Percentiles rank a stretch among this genome's conserved stretches.
phyloP scores from a whole-genome alignment of 129 eudicot genomes.

The Gnaphalium uliginosum region DNA sequence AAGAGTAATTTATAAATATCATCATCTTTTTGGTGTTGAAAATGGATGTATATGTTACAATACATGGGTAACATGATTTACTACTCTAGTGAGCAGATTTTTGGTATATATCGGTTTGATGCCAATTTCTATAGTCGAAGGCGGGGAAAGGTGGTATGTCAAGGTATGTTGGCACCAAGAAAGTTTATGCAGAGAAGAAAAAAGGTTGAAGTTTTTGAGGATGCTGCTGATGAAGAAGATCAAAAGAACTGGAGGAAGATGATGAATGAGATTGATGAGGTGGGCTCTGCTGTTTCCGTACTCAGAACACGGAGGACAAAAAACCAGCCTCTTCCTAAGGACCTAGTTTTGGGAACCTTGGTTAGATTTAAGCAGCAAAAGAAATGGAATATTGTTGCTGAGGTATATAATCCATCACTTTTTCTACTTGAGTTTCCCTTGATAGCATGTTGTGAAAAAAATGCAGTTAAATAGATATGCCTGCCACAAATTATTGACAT shows the following conservation, averaged over 20 bases:
- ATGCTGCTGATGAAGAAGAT: constrained; percentile 80
- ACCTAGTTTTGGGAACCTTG: constrained; percentile 80
- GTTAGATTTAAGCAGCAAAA: constrained; percentile 90
- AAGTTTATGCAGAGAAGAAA: constrained; percentile 92
- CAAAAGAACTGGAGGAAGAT: constrained; percentile 85
- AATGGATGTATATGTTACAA: not conserved
- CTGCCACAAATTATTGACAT: too few relatives aligned
- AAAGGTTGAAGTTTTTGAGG: constrained; percentile 67
- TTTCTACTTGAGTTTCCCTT: not conserved
- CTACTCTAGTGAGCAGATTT: constrained; percentile 53
- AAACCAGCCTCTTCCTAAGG: constrained; percentile 73
- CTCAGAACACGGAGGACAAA: constrained; percentile 58
- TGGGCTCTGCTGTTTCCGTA: constrained; percentile 71
- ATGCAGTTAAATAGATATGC: not conserved
- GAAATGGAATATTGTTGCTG: constrained; percentile 96
- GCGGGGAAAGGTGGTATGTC: constrained; percentile 62
- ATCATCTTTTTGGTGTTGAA: too few relatives aligned
- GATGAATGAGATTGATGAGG: constrained; percentile 90
- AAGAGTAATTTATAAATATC: too few relatives aligned
- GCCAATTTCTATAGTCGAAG: constrained; percentile 47
- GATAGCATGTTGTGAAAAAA: not conserved
- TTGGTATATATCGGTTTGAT: constrained; percentile 35
- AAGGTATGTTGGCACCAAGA: constrained; percentile 90
- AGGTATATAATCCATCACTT: constrained; percentile 46
- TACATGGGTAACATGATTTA: constrained; percentile 6